phyloP scores from a whole-genome alignment of 2,329 filamentous ascomycete species.

The Exophiala oligosperma region DNA sequence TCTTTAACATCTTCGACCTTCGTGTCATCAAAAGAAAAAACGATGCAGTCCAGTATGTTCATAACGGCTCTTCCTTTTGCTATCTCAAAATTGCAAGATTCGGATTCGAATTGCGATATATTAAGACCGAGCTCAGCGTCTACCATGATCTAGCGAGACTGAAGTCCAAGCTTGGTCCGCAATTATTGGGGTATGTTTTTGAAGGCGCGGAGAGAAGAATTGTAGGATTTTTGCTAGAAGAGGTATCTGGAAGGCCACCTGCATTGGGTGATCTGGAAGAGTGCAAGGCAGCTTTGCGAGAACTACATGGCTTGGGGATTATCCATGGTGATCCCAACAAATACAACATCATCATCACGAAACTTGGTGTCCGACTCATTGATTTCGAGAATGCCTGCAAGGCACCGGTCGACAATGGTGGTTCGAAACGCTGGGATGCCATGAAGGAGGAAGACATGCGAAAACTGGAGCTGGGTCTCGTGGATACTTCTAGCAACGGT shows the following conservation, averaged over 20 bases:
- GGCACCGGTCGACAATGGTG: not conserved
- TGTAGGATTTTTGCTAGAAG: not conserved
- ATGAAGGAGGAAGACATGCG: conserved; percentile 1
- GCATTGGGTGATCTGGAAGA: not conserved
- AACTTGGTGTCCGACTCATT: not conserved
- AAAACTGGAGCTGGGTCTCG: not conserved
- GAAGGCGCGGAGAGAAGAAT: not conserved
- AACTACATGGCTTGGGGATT: conserved; percentile 5
- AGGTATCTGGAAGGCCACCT: not conserved
- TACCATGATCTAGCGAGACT: not conserved
- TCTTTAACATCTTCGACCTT: not conserved
- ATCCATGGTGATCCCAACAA: conserved; percentile 4
- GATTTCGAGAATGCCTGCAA: conserved; percentile 1
- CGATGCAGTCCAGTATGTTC: conserved; percentile 1
- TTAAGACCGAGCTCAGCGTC: not conserved
- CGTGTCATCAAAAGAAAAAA: not conserved
- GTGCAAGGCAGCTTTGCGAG: conserved; percentile 1
- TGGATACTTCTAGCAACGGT: not conserved
- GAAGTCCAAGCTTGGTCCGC: not conserved
- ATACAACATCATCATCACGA: conserved; percentile 4
- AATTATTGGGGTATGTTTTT: conserved; percentile 2
- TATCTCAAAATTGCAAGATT: conserved; percentile 2
- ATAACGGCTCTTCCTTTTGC: not conserved
- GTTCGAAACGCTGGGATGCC: conserved; percentile 2
- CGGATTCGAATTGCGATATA: not conserved